These are phyloP conservation scores for Evernia prunastri DNA, from an alignment of 495 filamentous ascomycete genomes.

Conservation along the genomic window DNA sequence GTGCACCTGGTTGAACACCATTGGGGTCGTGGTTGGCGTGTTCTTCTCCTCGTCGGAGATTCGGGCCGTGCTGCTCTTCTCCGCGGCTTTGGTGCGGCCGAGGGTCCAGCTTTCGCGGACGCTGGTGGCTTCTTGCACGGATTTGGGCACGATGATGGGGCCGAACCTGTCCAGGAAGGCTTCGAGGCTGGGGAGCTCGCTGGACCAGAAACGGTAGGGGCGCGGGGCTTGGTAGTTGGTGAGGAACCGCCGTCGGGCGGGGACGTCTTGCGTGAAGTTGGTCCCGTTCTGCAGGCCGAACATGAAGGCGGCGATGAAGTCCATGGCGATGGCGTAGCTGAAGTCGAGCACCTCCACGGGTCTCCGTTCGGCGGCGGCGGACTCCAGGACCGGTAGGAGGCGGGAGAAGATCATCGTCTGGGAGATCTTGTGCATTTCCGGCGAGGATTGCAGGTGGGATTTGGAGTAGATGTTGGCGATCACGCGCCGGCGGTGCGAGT, in stretches of 20 bases:
- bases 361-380: constrained; percentile 4
- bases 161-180: constrained; percentile 40
- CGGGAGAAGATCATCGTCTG: constrained; percentile 54
- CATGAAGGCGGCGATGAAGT: constrained; percentile 42
- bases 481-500: constrained; percentile 47
- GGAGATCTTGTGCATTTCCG: constrained; percentile 52
- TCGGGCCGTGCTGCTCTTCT: constrained; percentile 8
- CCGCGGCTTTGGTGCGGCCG: background rate
- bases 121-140: constrained; percentile 11
- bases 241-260: constrained; percentile 45
- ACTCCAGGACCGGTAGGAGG: constrained; percentile 50
- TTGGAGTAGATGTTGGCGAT: constrained; percentile 54
- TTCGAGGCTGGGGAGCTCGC: constrained; percentile 59
- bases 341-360: constrained; percentile 34
- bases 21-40: constrained; percentile 1
- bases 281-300: constrained; percentile 48
- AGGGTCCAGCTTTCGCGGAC: constrained; percentile 18
- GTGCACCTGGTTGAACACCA: constrained; percentile 11
- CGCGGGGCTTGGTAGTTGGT: constrained; percentile 41
- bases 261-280: constrained; percentile 43
- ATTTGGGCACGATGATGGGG: constrained; percentile 11
- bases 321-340: constrained; percentile 34
- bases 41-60: background rate
- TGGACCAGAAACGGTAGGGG: constrained; percentile 59
- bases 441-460: constrained; percentile 54